phyloP scores from a whole-genome alignment of 441 rosid genomes.

The Syzygium malaccense region DNA sequence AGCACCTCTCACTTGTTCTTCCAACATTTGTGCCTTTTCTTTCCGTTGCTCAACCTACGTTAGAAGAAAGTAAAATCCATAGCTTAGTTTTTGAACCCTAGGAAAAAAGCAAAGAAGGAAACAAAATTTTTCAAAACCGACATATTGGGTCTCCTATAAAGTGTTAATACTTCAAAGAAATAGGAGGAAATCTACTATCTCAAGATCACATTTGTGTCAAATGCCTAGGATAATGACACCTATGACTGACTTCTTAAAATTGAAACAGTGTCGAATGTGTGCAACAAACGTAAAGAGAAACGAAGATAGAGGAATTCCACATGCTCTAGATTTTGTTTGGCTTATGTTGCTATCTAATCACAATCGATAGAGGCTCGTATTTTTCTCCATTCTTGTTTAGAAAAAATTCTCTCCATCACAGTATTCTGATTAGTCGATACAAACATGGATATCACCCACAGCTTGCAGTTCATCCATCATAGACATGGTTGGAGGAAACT shows the following conservation, averaged over 20 bases:
- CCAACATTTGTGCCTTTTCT: slow-evolving; percentile 12
- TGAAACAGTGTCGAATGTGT: neutral
- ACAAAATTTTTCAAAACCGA: neutral
- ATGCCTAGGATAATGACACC: neutral
- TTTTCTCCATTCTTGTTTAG: neutral
- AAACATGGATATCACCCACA: neutral
- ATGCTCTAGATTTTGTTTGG: neutral
- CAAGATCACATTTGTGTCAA: neutral
- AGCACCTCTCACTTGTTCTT: slow-evolving; percentile 18
- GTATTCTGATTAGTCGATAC: neutral
- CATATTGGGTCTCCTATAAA: neutral
- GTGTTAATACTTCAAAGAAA: neutral
- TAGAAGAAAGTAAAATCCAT: neutral
- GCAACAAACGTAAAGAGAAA: neutral
- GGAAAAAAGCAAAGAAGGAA: neutral
- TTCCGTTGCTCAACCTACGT: slow-evolving; percentile 11
- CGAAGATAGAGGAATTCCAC: neutral
- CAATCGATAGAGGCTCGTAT: neutral
- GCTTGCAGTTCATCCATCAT: neutral
- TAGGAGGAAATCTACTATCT: neutral
- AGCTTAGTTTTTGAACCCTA: neutral
- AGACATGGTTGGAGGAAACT: neutral
- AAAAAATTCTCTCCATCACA: neutral
- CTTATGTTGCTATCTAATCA: neutral
- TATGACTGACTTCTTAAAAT: neutral